These are phyloP conservation scores for Arachnomyces sp. DNA, from an alignment of 2,329 filamentous ascomycete genomes.

Conservation along the genomic window DNA sequence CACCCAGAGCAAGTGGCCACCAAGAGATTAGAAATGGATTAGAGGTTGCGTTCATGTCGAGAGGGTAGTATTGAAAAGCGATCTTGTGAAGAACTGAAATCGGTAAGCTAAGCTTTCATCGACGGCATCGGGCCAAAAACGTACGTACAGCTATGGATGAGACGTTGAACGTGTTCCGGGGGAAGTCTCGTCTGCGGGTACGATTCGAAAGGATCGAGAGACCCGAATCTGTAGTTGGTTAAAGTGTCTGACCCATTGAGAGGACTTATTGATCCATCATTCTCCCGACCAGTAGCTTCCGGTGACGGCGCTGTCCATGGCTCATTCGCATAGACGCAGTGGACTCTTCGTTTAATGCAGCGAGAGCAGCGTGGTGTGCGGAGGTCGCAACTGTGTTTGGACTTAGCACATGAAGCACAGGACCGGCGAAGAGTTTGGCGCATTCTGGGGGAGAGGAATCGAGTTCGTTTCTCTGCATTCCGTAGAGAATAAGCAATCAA, in stretches of 20 bases:
- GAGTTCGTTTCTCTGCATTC: too few species aligned
- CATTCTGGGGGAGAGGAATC: conserved; percentile 32
- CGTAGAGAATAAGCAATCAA: too few species aligned
- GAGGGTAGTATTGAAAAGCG: conserved; percentile 54
- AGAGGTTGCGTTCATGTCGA: conserved; percentile 45
- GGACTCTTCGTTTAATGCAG: conserved; percentile 42
- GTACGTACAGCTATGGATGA: conserved; percentile 50
- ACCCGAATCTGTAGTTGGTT: conserved; percentile 24
- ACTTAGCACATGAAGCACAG: conserved; percentile 49
- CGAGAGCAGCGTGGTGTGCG: conserved; percentile 48
- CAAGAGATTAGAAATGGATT: conserved; percentile 54
- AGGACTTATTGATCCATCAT: conserved; percentile 6
- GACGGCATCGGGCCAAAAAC: neutral
- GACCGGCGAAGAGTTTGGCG: conserved; percentile 51
- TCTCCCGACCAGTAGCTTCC: conserved; percentile 1
- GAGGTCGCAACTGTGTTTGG: conserved; percentile 51
- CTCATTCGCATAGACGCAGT: conserved; percentile 49
- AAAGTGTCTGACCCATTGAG: conserved; percentile 9
- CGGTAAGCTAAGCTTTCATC: conserved; percentile 12
- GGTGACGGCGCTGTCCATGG: conserved; percentile 34
- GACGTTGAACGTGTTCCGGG: conserved; percentile 44
- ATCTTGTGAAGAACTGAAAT: conserved; percentile 49
- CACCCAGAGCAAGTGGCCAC: conserved; percentile 52
- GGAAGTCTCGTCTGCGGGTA: conserved; percentile 49
- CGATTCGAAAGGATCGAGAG: conserved; percentile 50